Base-by-base conservation (phyloP, 345 rosid species). In the Eucalyptus pauciflora region DNA sequence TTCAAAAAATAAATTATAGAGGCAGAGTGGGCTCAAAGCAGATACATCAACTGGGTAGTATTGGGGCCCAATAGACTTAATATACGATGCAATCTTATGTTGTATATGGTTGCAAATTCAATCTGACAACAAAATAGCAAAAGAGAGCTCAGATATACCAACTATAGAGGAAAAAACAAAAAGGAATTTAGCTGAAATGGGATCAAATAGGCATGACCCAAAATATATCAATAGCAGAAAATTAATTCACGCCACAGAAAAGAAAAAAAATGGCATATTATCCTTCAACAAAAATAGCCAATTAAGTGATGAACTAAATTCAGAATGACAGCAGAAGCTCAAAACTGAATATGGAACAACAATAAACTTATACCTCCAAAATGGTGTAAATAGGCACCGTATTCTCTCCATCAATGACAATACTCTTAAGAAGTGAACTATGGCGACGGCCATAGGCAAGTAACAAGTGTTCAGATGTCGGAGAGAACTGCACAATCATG, bases 371-470 rank as follows among this genome's bases (percentile, higher is more conserved):
- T 93, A 97, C 99, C 98, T 97, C 99, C 89, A 97, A 93, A 91
- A 97, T 96, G 25, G 99, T 96, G 93, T 96, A 97, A 88, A 96
- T 94, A 89, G 96, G 98, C 87, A 95, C 94, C 89, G 96, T 93
- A 86, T 94, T 92, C 91, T 95, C 97, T 91, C 98, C 97, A 88
- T 97, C 98, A 88, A 97, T 95, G 85, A 97, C 96, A 88, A 97
- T 93, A 89, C 99, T 96, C 92, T 95, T 96, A 76, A 96, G 95
- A 86, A 97, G 98, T 43, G 99, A 96, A 88, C 95, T 95, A 87
- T 97, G 99, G 85, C 99, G 99, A 49, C 99, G 96, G 33, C 99
- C 99, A 92, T 97, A 97, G 60, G 99, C 99, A 91, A 97, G 95
- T 91, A 97, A 92, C 89, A 97, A 91, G 88, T 97, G 99, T 94